Conservation (phyloP, 2,329 filamentous ascomycete species). For the Annulohypoxylon truncatum region DNA sequence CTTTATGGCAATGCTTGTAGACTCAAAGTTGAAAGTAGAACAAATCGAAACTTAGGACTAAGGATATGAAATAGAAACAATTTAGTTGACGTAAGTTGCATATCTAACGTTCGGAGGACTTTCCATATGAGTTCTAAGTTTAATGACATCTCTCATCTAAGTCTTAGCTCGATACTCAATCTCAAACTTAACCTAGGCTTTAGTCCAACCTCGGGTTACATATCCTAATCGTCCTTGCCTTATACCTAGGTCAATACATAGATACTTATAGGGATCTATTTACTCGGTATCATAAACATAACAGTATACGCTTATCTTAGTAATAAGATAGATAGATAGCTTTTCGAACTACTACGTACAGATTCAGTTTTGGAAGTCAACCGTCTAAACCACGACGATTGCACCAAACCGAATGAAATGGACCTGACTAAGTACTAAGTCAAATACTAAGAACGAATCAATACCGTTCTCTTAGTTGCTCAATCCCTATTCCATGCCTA, state of each 20-base stretch:
- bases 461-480: slow-evolving; percentile 3
- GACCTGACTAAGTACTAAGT: neutral
- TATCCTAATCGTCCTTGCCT: neutral
- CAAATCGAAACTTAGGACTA: neutral
- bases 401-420: neutral
- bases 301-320: neutral
- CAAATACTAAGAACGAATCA: neutral
- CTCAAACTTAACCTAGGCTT: neutral
- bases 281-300: neutral
- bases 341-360: slow-evolving; percentile 22
- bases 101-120: slow-evolving; percentile 16
- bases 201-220: neutral
- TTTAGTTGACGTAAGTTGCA: neutral
- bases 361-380: neutral
- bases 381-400: neutral
- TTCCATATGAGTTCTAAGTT: slow-evolving; percentile 21
- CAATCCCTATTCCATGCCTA: neutral
- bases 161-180: neutral
- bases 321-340: slow-evolving; percentile 3
- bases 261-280: neutral
- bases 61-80: neutral
- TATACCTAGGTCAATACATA: neutral
- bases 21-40: neutral
- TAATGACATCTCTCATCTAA: slow-evolving; percentile 5
- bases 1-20: neutral